Conservation (phyloP, 2,329 filamentous ascomycete genomes). For the Microsporum canis region DNA sequence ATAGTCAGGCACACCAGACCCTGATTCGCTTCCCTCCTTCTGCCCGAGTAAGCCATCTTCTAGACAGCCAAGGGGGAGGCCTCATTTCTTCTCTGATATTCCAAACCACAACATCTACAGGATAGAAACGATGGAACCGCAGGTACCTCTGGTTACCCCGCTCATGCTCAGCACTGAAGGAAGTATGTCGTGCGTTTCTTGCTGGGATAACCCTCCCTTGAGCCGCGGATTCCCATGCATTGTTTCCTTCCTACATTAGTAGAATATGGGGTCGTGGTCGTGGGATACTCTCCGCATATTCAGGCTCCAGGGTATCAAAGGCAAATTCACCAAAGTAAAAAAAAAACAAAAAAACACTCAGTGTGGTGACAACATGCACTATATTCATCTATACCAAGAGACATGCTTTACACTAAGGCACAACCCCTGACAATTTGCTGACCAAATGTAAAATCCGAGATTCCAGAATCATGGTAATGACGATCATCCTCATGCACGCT, state of each 20-base stretch:
- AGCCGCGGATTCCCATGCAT: background rate
- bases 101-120: too few relatives aligned
- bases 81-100: background rate
- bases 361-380: background rate
- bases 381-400: background rate
- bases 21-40: background rate
- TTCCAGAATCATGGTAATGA: background rate
- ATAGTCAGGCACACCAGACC: background rate
- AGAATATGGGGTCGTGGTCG: background rate
- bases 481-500: background rate
- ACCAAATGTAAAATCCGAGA: background rate
- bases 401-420: background rate
- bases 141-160: background rate
- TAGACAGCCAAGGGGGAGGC: background rate
- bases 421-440: background rate
- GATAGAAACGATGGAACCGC: background rate
- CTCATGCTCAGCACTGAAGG: background rate
- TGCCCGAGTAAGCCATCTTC: background rate
- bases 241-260: background rate
- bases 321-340: background rate
- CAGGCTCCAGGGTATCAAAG: background rate
- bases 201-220: slow-evolving; percentile 1
- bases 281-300: background rate
- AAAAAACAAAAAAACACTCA: background rate
- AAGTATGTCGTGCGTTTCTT: background rate